Conservation (phyloP, 768 basidiomycete genomes). For the Kondoa subrosea region DNA sequence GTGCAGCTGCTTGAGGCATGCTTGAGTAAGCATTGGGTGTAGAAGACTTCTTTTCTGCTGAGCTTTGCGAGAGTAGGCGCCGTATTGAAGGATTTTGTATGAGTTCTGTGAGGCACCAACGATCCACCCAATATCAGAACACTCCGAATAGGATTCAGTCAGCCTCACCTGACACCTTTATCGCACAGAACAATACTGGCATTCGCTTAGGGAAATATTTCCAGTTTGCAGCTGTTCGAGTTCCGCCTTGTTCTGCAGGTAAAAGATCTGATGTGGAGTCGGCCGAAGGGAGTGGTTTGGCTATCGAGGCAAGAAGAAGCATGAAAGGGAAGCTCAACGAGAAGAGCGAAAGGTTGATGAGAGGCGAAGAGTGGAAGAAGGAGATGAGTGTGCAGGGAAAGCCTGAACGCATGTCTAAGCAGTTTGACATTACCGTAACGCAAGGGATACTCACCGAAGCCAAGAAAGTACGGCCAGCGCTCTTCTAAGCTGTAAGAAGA, state of each 20-base stretch:
- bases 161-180: background rate
- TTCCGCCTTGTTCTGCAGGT: background rate
- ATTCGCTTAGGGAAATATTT: background rate
- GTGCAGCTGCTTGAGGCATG: too few species aligned
- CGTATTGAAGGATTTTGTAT: background rate
- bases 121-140: background rate
- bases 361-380: background rate
- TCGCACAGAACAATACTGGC: background rate
- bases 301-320: slow-evolving; percentile 5
- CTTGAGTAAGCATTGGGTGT: background rate
- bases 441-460: slow-evolving; percentile 42
- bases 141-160: background rate
- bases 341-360: slow-evolving; percentile 57
- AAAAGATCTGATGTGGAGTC: background rate
- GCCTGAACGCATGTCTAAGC: background rate
- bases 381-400: slow-evolving; percentile 18
- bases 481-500: slow-evolving; percentile 49
- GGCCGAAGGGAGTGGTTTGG: background rate
- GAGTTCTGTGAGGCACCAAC: background rate
- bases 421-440: background rate
- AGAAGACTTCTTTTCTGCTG: background rate
- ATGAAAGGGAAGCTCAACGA: slow-evolving; percentile 52
- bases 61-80: background rate
- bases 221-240: background rate
- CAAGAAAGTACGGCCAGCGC: slow-evolving; percentile 71